Conservation (phyloP, 164 flowering plant genomes). For the Tinospora cordifolia region DNA sequence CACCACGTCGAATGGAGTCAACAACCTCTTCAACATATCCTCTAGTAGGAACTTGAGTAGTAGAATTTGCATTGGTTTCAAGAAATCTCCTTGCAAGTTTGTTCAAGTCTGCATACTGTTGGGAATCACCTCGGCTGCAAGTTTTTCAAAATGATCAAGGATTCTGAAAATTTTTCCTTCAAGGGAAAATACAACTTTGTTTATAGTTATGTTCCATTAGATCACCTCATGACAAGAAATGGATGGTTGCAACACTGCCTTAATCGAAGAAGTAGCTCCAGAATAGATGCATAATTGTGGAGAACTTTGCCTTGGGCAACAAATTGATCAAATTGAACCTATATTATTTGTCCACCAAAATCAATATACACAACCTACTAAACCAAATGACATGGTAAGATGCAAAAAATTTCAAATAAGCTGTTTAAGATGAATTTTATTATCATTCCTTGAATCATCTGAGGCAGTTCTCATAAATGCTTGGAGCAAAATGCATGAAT, state of each 20-base stretch:
- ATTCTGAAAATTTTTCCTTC: background rate
- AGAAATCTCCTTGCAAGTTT: constrained; percentile 56
- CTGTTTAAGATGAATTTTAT: background rate
- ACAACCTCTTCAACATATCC: constrained; percentile 74
- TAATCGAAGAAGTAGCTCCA: constrained; percentile 69
- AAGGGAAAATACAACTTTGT: background rate
- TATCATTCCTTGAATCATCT: background rate
- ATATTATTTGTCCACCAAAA: constrained; percentile 18
- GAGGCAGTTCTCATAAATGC: constrained; percentile 5
- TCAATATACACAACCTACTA: background rate
- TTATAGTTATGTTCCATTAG: background rate
- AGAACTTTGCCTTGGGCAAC: constrained; percentile 84
- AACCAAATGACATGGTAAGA: background rate
- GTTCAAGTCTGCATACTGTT: constrained; percentile 48
- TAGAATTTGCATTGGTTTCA: constrained; percentile 25
- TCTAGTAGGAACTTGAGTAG: constrained; percentile 29
- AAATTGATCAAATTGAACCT: constrained; percentile 79
- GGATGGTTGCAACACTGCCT: constrained; percentile 88
- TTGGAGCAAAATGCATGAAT: background rate
- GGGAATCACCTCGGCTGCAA: constrained; percentile 58
- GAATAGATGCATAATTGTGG: constrained; percentile 68
- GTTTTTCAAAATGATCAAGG: constrained; percentile 7
- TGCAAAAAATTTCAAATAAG: background rate
- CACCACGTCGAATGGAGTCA: constrained; percentile 49
- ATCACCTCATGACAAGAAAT: constrained; percentile 78